These are phyloP conservation scores for Dioszegia aurantiaca DNA, from an alignment of 768 basidiomycete species.

Conservation along the genomic window DNA sequence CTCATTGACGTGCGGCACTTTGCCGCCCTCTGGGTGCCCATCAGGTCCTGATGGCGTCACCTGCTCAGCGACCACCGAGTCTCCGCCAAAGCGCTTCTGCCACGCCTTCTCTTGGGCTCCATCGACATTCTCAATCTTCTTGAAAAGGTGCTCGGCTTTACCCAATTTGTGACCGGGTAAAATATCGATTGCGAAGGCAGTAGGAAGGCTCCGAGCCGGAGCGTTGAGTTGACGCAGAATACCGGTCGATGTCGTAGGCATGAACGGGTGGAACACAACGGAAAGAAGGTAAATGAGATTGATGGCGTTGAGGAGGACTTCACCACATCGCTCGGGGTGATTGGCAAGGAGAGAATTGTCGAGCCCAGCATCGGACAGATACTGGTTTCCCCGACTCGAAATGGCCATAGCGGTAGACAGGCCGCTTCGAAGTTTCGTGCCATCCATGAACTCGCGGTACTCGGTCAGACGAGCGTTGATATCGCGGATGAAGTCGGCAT, in stretches of 20 bases:
- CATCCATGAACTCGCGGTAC: slow-evolving; percentile 84
- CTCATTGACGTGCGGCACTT: slow-evolving; percentile 52
- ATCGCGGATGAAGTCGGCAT: slow-evolving; percentile 66
- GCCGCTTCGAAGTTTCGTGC: slow-evolving; percentile 81
- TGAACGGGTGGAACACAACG: slow-evolving; percentile 85
- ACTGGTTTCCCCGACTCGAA: slow-evolving; percentile 83
- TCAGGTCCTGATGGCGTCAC: slow-evolving; percentile 43
- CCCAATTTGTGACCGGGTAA: slow-evolving; percentile 81
- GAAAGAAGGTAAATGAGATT: slow-evolving; percentile 91
- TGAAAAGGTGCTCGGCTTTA: slow-evolving; percentile 84
- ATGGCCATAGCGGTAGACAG: slow-evolving; percentile 85
- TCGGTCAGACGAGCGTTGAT: slow-evolving; percentile 74
- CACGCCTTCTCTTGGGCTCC: slow-evolving; percentile 64
- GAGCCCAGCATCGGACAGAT: slow-evolving; percentile 87
- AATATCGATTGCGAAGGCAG: slow-evolving; percentile 70
- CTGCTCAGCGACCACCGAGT: slow-evolving; percentile 38
- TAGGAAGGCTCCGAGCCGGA: slow-evolving; percentile 74
- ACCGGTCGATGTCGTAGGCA: slow-evolving; percentile 80
- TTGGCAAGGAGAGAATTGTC: slow-evolving; percentile 82
- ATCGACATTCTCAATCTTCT: slow-evolving; percentile 74
- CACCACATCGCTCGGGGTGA: slow-evolving; percentile 79
- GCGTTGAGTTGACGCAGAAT: slow-evolving; percentile 87
- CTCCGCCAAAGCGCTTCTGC: slow-evolving; percentile 75
- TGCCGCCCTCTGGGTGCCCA: slow-evolving; percentile 54
- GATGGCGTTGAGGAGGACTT: slow-evolving; percentile 81